Evolutionary conservation across 345 rosid genomes (phyloP).

Genomic region (Pistacia atlantica): DNA sequence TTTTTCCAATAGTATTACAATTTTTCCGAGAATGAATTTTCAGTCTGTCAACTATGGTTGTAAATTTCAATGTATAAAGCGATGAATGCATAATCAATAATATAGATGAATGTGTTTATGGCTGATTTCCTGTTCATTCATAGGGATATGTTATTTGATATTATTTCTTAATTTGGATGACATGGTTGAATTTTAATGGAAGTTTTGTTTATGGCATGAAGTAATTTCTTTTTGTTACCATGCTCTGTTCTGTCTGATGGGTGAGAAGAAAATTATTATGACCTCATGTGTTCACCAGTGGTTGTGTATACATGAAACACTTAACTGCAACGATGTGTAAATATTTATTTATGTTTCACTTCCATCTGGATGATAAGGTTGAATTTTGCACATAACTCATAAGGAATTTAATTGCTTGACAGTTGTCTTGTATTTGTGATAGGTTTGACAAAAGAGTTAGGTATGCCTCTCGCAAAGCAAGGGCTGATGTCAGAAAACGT

Average conservation of each 20-base stretch:
- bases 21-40: background rate
- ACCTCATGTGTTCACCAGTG: background rate
- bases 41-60: background rate
- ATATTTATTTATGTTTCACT: background rate
- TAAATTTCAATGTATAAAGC: background rate
- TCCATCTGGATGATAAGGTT: background rate
- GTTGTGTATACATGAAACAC: background rate
- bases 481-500: slow-evolving; percentile 96
- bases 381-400: background rate
- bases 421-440: slow-evolving; percentile 9
- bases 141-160: background rate
- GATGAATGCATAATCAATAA: background rate
- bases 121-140: background rate
- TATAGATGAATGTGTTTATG: background rate
- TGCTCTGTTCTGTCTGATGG: background rate
- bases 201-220: background rate
- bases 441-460: slow-evolving; percentile 97
- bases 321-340: background rate
- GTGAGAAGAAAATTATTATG: background rate
- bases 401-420: background rate
- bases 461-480: slow-evolving; percentile 96
- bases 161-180: background rate
- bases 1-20: background rate
- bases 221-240: no score
- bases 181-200: background rate